Conservation (phyloP, 768 basidiomycete species). For the Amanita rimosa region DNA sequence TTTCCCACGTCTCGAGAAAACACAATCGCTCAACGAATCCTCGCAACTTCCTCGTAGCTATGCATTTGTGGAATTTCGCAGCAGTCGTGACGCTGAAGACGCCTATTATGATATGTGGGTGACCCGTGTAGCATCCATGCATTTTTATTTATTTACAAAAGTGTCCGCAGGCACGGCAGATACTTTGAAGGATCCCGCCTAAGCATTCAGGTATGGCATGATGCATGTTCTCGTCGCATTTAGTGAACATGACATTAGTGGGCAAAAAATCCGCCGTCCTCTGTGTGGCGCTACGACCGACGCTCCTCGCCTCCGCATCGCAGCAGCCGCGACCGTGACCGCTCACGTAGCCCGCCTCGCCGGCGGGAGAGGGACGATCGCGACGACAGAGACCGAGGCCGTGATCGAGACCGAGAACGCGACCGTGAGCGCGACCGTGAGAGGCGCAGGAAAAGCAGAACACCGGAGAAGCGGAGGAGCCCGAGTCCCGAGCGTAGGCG, state of each 20-base stretch:
- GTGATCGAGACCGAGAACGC: conserved; percentile 19
- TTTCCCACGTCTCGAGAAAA: conserved; percentile 10
- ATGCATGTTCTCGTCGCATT: background rate
- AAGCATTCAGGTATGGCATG: conserved; percentile 20
- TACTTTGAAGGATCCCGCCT: conserved; percentile 26
- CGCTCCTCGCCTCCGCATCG: conserved; percentile 17
- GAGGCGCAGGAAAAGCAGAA: conserved; percentile 14
- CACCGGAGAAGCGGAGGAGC: conserved; percentile 14
- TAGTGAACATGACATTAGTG: conserved; percentile 14
- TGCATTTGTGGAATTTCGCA: conserved; percentile 27
- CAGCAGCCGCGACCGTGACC: conserved; percentile 11
- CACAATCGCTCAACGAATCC: conserved; percentile 22
- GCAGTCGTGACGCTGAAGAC: conserved; percentile 25
- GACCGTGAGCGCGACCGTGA: conserved; percentile 17
- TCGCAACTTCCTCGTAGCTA: conserved; percentile 21
- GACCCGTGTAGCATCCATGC: background rate
- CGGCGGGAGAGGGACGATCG: conserved; percentile 16
- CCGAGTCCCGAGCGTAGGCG: conserved; percentile 13
- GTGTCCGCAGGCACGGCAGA: conserved; percentile 21
- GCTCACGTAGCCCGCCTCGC: conserved; percentile 10
- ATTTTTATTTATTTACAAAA: background rate
- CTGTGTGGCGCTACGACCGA: conserved; percentile 25
- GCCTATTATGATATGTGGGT: conserved; percentile 28
- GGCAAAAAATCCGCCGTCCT: conserved; percentile 29
- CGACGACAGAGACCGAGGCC: conserved; percentile 16